Evolutionary conservation across 768 basidiomycete species (phyloP).

Genomic region (Phylloporus scabripes): DNA sequence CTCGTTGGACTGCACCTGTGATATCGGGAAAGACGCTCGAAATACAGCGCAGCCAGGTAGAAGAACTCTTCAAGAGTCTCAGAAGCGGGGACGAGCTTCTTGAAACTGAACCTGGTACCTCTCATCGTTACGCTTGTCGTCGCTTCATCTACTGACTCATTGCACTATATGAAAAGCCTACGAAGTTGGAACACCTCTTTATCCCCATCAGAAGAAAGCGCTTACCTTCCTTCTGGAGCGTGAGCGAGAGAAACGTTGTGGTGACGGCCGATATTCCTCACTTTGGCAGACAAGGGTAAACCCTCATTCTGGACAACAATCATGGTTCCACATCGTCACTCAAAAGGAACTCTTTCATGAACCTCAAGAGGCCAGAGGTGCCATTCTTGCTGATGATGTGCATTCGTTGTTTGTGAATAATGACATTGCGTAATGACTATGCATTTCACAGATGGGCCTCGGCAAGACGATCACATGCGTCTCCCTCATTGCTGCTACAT

Average conservation of each 20-base stretch:
- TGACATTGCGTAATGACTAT: conserved; percentile 10
- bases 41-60: conserved; percentile 88
- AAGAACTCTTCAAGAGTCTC: conserved; percentile 87
- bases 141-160: conserved; percentile 11
- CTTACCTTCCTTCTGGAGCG: conserved; percentile 92
- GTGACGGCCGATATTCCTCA: conserved; percentile 60
- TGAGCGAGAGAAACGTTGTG: conserved; percentile 56
- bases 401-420: conserved; percentile 28
- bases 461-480: conserved; percentile 97
- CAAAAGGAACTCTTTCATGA: conserved; percentile 63
- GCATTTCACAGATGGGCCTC: conserved; percentile 77
- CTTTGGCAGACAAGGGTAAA: conserved; percentile 62
- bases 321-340: conserved; percentile 84
- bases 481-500: conserved; percentile 85
- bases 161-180: conserved; percentile 37
- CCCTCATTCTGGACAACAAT: conserved; percentile 38
- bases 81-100: conserved; percentile 80
- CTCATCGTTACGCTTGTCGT: conserved; percentile 12
- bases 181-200: conserved; percentile 80
- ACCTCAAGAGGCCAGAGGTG: conserved; percentile 74
- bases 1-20: conserved; percentile 53
- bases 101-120: conserved; percentile 82
- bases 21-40: conserved; percentile 76
- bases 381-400: conserved; percentile 97
- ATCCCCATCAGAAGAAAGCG: conserved; percentile 98